A percentile compares a stretch with the other conserved stretches of the same genome.
Evolutionary conservation across 768 basidiomycete genomes (phyloP).

Genomic region (Podaxis pistillaris): DNA sequence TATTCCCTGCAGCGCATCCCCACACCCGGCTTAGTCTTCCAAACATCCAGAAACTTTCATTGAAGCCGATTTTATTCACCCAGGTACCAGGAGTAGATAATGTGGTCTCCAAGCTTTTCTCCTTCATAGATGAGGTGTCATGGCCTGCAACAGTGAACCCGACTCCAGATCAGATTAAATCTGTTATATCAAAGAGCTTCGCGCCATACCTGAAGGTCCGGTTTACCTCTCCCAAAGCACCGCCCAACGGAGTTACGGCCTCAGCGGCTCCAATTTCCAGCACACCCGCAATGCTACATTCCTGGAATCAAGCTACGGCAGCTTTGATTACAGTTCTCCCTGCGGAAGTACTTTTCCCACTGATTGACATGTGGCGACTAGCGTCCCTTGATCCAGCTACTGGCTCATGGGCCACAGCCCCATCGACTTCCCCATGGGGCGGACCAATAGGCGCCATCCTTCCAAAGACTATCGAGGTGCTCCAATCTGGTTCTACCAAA

Average conservation of each 20-base stretch:
- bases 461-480: constrained; percentile 35
- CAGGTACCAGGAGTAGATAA: constrained; percentile 70
- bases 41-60: constrained; percentile 57
- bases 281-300: constrained; percentile 35
- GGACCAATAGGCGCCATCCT: constrained; percentile 49
- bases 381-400: constrained; percentile 65
- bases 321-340: constrained; percentile 46
- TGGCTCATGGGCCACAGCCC: constrained; percentile 45
- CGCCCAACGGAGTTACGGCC: constrained; percentile 16
- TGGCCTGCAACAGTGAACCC: constrained; percentile 30
- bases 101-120: constrained; percentile 56
- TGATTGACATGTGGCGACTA: constrained; percentile 82
- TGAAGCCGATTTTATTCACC: constrained; percentile 73
- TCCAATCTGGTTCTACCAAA: constrained; percentile 28
- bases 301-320: constrained; percentile 49
- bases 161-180: constrained; percentile 42
- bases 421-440: constrained; percentile 19
- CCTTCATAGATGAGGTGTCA: constrained; percentile 55
- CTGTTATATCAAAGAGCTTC: constrained; percentile 45
- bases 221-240: constrained; percentile 33
- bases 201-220: constrained; percentile 66
- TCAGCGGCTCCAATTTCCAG: constrained; percentile 26
- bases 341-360: constrained; percentile 65
- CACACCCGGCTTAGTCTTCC: constrained; percentile 64
- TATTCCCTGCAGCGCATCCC: constrained; percentile 59